These are phyloP conservation scores for Suillus ampliporus DNA, from an alignment of 768 basidiomycete species.

Conservation along the genomic window DNA sequence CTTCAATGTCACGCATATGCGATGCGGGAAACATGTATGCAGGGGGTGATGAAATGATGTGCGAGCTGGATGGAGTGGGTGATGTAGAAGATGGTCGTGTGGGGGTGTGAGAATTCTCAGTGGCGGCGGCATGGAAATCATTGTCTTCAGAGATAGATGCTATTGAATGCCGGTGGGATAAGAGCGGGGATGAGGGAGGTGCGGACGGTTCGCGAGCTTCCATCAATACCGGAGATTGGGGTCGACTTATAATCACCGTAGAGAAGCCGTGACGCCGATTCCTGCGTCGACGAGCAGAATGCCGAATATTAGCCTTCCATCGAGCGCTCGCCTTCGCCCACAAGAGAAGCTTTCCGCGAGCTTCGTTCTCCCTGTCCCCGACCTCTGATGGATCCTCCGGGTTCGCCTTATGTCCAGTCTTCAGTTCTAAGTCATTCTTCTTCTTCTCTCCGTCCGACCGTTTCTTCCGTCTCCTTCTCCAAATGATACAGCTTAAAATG, in stretches of 20 bases:
- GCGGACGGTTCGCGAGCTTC: constrained; percentile 18
- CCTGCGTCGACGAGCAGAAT: constrained; percentile 64
- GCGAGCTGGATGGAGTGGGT: constrained; percentile 20
- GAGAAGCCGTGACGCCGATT: constrained; percentile 14
- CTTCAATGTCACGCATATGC: constrained; percentile 17
- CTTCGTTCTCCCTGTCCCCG: constrained; percentile 49
- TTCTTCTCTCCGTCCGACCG: constrained; percentile 29
- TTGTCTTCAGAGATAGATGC: constrained; percentile 16
- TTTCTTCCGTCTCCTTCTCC: constrained; percentile 52
- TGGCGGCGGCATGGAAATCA: neutral
- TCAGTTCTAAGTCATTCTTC: constrained; percentile 57
- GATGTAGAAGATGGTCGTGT: constrained; percentile 10
- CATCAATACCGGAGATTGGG: constrained; percentile 25
- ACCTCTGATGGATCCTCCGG: constrained; percentile 34
- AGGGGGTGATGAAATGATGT: constrained; percentile 41
- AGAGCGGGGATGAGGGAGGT: constrained; percentile 20
- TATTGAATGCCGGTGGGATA: constrained; percentile 37
- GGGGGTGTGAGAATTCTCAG: constrained; percentile 6
- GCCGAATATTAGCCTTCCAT: constrained; percentile 69
- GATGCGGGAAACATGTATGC: constrained; percentile 49
- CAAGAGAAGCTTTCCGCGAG: constrained; percentile 56
- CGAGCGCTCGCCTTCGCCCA: constrained; percentile 71
- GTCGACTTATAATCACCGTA: constrained; percentile 14
- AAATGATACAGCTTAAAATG: constrained; percentile 66
- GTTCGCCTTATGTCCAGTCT: constrained; percentile 32